A percentile compares a stretch with the other conserved stretches of the same genome.
These are phyloP conservation scores for Lumnitzera littorea DNA, from an alignment of 345 rosid genomes.

Conservation along the genomic window DNA sequence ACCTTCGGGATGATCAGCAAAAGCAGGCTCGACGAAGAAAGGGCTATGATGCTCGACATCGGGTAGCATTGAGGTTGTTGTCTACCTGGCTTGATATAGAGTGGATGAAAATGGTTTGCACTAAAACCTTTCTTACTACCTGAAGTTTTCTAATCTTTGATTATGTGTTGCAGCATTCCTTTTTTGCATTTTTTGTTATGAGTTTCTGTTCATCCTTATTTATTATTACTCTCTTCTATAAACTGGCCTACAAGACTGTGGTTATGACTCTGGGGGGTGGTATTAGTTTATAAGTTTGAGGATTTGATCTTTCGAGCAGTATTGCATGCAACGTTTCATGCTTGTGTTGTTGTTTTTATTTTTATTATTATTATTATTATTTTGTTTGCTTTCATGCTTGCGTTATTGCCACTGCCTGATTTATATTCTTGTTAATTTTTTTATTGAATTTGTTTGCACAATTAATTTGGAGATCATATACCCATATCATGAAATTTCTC, in stretches of 20 bases:
- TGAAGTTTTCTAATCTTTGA: background rate
- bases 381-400: no score
- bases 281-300: no score
- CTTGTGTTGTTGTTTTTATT: no score
- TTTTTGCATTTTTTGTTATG: background rate
- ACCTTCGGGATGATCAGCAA: slow-evolving; percentile 41
- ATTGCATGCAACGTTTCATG: no score
- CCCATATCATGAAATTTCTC: no score
- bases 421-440: no score
- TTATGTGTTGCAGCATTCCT: background rate
- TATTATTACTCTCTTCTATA: background rate
- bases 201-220: background rate
- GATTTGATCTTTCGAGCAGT: no score
- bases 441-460: no score
- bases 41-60: slow-evolving; percentile 96
- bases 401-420: no score
- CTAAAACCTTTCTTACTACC: background rate
- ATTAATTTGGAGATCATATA: no score
- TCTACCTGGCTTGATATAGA: slow-evolving; percentile 81
- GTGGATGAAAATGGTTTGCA: slow-evolving; percentile 81
- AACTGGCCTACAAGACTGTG: background rate
- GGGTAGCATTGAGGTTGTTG: slow-evolving; percentile 72
- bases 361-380: no score
- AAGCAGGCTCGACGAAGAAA: slow-evolving; percentile 49
- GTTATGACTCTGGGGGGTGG: no score